A percentile compares a stretch with the other conserved stretches of the same genome.
Conservation (phyloP, 2,329 filamentous ascomycete genomes). For the Trichoderma aggressivum region DNA sequence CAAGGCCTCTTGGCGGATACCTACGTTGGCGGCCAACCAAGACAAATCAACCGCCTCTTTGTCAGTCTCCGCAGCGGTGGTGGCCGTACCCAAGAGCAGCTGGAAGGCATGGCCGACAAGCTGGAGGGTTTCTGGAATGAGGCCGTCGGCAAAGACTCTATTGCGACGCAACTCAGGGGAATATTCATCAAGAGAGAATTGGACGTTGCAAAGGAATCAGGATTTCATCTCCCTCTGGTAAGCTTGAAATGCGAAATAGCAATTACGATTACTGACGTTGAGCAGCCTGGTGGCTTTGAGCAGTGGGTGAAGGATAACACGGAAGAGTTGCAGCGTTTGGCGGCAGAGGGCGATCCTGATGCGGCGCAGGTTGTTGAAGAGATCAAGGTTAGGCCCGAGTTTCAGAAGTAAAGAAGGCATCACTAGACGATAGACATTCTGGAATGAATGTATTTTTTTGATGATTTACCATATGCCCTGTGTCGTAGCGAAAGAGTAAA, state of each 20-base stretch:
- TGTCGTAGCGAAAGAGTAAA: neutral
- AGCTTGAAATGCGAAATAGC: neutral
- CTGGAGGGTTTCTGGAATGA: slow-evolving; percentile 15
- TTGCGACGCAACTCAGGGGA: neutral
- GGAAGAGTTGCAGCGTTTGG: slow-evolving; percentile 8
- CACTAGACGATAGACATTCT: too few species aligned
- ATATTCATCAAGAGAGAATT: slow-evolving; percentile 13
- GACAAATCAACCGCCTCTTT: slow-evolving; percentile 16
- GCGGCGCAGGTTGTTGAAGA: slow-evolving; percentile 14
- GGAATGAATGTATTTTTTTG: neutral
- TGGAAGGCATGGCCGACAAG: slow-evolving; percentile 18
- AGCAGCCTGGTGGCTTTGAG: slow-evolving; percentile 15
- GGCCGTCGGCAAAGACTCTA: slow-evolving; percentile 4
- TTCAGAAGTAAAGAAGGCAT: neutral
- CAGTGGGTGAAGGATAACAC: slow-evolving; percentile 19
- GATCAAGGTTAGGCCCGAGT: slow-evolving; percentile 10
- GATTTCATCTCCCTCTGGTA: slow-evolving; percentile 17
- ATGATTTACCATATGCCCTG: neutral
- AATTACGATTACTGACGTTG: neutral
- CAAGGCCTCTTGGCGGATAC: slow-evolving; percentile 11
- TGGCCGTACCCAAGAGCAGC: neutral
- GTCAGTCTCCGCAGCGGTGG: slow-evolving; percentile 17
- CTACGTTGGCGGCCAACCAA: slow-evolving; percentile 8
- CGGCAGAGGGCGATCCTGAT: slow-evolving; percentile 12
- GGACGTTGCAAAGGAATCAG: slow-evolving; percentile 16